These are phyloP conservation scores for Rhizomucor pusillus DNA, from an alignment of 371 early-diverging fungal genomes.

Conservation along the genomic window DNA sequence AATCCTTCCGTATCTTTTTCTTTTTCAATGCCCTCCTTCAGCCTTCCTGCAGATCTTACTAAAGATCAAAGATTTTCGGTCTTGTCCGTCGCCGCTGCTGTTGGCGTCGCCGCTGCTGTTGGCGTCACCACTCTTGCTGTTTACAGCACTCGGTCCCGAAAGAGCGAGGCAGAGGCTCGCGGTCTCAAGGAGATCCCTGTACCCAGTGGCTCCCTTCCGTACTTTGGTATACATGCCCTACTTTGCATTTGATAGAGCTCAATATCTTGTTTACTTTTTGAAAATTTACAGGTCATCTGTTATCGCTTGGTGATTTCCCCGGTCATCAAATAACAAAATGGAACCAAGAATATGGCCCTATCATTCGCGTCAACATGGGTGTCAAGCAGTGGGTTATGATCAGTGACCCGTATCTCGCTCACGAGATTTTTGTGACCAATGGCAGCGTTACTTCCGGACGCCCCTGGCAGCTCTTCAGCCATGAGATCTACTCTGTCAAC, in stretches of 20 bases:
- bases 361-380: conserved; percentile 18
- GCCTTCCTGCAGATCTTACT: not conserved
- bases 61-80: conserved; percentile 4
- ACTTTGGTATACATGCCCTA: conserved; percentile 9
- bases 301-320: conserved; percentile 14
- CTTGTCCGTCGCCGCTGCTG: conserved; percentile 10
- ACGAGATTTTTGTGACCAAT: conserved; percentile 20
- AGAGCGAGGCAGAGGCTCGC: not conserved
- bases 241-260: too few relatives aligned
- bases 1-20: not conserved
- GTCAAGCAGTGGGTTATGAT: conserved; percentile 19
- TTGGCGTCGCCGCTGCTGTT: conserved; percentile 10
- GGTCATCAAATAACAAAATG: conserved; percentile 11
- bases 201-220: conserved; percentile 6
- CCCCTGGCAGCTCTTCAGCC: conserved; percentile 14
- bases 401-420: conserved; percentile 19
- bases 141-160: not conserved
- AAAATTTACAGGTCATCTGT: conserved; percentile 14
- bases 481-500: conserved; percentile 11
- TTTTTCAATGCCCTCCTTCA: not conserved
- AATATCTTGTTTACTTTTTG: not conserved
- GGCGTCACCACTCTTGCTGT: conserved; percentile 5
- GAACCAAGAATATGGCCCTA: conserved; percentile 14
- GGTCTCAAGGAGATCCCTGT: conserved; percentile 11
- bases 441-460: conserved; percentile 17